Percentiles rank a stretch among this genome's conserved stretches.
These are phyloP conservation scores for Cladosporium sp. DNA, from an alignment of 2,329 filamentous ascomycete genomes.

Conservation along the genomic window DNA sequence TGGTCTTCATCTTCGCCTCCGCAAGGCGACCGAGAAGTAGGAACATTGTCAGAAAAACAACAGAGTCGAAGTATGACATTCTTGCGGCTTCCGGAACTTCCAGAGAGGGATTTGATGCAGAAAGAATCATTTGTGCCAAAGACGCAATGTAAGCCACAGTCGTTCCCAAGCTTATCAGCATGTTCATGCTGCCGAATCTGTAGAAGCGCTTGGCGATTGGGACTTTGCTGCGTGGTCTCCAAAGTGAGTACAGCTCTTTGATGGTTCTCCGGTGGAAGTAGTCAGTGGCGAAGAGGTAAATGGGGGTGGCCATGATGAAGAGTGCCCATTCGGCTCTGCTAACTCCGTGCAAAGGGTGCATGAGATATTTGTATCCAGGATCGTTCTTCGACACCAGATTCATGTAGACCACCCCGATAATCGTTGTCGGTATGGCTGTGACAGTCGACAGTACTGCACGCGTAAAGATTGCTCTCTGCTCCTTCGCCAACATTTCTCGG, in stretches of 20 bases:
- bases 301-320: constrained; percentile 57
- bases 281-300: constrained; percentile 85
- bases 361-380: constrained; percentile 45
- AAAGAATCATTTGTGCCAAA: constrained; percentile 68
- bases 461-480: constrained; percentile 65
- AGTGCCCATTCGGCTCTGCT: constrained; percentile 12
- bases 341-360: constrained; percentile 69
- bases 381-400: constrained; percentile 64
- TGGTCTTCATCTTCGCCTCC: constrained; percentile 89
- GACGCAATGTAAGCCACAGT: constrained; percentile 85
- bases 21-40: constrained; percentile 72
- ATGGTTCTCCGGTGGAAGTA: constrained; percentile 77
- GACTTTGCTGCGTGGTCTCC: constrained; percentile 72
- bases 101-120: constrained; percentile 2
- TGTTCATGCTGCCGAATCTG: constrained; percentile 96
- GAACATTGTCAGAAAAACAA: constrained; percentile 89
- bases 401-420: constrained; percentile 92
- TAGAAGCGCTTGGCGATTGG: constrained; percentile 76
- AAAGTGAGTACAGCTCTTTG: constrained; percentile 76
- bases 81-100: constrained; percentile 20
- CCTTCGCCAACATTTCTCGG: constrained; percentile 67
- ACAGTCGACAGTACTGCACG: constrained; percentile 70
- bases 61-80: constrained; percentile 77
- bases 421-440: constrained; percentile 76
- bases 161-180: constrained; percentile 85